Conservation (phyloP, 176 grass and related monocot species). For the Themeda triandra region DNA sequence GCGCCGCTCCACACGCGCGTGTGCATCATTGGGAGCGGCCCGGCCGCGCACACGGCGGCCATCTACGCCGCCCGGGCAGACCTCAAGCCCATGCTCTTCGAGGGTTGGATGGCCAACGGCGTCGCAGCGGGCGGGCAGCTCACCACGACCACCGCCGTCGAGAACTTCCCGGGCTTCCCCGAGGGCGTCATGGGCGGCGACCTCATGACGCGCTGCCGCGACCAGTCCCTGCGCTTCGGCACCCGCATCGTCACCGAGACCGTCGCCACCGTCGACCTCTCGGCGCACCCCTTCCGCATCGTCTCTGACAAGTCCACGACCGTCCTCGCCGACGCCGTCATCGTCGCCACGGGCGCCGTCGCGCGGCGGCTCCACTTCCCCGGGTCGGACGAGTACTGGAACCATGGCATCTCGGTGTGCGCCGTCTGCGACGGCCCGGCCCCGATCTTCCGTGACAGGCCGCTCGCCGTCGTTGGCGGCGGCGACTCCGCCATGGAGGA, state of each 20-base stretch:
- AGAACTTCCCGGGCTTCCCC: slow-evolving; percentile 92
- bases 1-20: slow-evolving; percentile 56
- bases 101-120: slow-evolving; percentile 88
- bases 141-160: slow-evolving; percentile 93
- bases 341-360: slow-evolving; percentile 84
- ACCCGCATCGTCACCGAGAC: slow-evolving; percentile 76
- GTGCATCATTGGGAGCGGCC: slow-evolving; percentile 92
- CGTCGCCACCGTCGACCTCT: slow-evolving; percentile 66
- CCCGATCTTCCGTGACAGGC: slow-evolving; percentile 73
- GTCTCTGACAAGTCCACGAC: slow-evolving; percentile 50
- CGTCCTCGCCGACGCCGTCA: slow-evolving; percentile 71
- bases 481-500: slow-evolving; percentile 99
- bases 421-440: slow-evolving; percentile 92
- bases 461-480: slow-evolving; percentile 78
- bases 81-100: slow-evolving; percentile 82
- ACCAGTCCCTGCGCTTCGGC: slow-evolving; percentile 63
- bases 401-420: slow-evolving; percentile 85
- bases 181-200: slow-evolving; percentile 62
- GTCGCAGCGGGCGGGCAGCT: slow-evolving; percentile 70
- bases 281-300: slow-evolving; percentile 57
- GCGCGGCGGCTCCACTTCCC: slow-evolving; percentile 71
- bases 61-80: slow-evolving; percentile 90
- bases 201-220: slow-evolving; percentile 71
- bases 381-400: slow-evolving; percentile 79
- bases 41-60: slow-evolving; percentile 80